Evolutionary conservation across 257 asterid species (phyloP).

Genomic region (Leptodermis oblonga): DNA sequence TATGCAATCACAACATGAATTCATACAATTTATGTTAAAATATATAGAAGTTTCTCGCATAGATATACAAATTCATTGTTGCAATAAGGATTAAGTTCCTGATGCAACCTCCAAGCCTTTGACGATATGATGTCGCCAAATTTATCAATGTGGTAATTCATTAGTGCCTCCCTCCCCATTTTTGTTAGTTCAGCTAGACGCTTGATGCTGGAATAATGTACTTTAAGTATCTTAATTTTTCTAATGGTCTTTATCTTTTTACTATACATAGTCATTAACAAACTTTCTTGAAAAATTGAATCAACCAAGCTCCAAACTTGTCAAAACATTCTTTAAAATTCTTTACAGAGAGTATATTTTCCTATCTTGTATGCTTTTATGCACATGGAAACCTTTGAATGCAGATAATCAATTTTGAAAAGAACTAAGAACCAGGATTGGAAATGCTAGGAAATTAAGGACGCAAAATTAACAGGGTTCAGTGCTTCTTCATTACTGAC

Average conservation of each 20-base stretch:
- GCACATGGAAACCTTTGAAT: slow-evolving; percentile 3
- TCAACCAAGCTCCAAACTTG: background rate
- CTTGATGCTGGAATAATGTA: slow-evolving; percentile 61
- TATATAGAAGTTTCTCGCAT: too few relatives aligned
- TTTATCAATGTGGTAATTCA: slow-evolving; percentile 73
- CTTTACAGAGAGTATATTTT: background rate
- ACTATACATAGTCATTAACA: background rate
- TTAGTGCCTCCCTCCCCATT: slow-evolving; percentile 82
- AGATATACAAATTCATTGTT: slow-evolving; percentile 85
- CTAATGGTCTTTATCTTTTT: background rate
- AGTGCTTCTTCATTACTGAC: background rate
- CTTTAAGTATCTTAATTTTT: background rate
- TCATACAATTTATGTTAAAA: too few relatives aligned
- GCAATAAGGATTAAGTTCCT: slow-evolving; percentile 95
- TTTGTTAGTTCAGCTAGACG: slow-evolving; percentile 85
- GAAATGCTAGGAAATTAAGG: background rate
- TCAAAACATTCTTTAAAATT: background rate
- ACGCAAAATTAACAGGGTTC: slow-evolving; percentile 1
- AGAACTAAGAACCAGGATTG: background rate
- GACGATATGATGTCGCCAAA: slow-evolving; percentile 65
- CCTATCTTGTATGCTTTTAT: background rate
- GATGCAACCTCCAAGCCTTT: slow-evolving; percentile 98
- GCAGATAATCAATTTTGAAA: background rate
- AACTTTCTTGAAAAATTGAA: background rate
- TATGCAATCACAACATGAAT: too few relatives aligned